Conservation (phyloP, 345 rosid species). For the Eucalyptus cloeziana region DNA sequence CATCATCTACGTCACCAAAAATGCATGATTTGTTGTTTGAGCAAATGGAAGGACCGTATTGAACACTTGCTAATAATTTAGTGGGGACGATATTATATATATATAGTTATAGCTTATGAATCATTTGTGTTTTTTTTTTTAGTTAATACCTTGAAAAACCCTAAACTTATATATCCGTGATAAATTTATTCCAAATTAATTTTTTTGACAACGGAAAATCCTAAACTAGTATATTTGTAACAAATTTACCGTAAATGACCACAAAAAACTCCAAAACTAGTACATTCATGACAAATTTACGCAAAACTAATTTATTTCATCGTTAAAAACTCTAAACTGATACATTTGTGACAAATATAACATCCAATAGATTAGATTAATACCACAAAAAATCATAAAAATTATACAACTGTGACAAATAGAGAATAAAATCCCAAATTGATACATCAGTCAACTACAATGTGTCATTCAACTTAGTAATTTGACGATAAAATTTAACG, state of each 20-base stretch:
- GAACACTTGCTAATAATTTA: neutral
- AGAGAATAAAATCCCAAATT: fast-evolving
- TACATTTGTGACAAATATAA: fast-evolving
- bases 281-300: too few species aligned
- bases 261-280: too few species aligned
- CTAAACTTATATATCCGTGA: fast-evolving
- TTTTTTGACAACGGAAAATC: fast-evolving
- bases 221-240: fast-evolving
- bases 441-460: fast-evolving
- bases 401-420: fast-evolving
- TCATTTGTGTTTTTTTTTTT: too few species aligned
- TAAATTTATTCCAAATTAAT: fast-evolving
- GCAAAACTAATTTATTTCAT: fast-evolving
- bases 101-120: neutral
- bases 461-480: fast-evolving
- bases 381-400: too few species aligned
- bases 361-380: fast-evolving
- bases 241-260: fast-evolving
- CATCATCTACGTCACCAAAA: neutral
- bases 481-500: fast-evolving
- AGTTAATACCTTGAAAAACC: fast-evolving
- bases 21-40: too few species aligned
- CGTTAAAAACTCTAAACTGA: fast-evolving
- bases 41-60: too few species aligned
- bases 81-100: too few species aligned